Percentiles rank a stretch among this genome's conserved stretches.
phyloP scores from a whole-genome alignment of 805 yeast species.

The Metschnikowia dekortorum region DNA sequence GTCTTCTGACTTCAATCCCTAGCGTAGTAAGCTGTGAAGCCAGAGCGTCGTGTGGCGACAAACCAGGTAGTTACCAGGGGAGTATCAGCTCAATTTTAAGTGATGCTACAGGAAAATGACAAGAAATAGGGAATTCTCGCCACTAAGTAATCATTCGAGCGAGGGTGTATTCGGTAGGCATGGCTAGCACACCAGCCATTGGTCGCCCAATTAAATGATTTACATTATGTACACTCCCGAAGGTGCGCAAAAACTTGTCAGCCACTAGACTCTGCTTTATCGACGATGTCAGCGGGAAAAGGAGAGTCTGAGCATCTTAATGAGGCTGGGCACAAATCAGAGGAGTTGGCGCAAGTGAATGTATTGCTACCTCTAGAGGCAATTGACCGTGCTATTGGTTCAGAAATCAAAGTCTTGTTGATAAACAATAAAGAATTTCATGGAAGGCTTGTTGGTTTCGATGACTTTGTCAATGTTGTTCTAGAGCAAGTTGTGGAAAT shows the following conservation, averaged over 20 bases:
- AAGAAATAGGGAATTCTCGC: too few species aligned
- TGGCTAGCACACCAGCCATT: too few species aligned
- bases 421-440: conserved; percentile 64
- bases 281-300: background rate
- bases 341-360: background rate
- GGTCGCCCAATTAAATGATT: too few species aligned
- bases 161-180: too few species aligned
- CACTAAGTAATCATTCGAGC: too few species aligned
- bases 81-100: too few species aligned
- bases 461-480: conserved; percentile 91
- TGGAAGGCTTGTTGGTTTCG: conserved; percentile 91
- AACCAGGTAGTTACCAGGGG: too few species aligned
- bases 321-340: background rate
- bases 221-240: background rate
- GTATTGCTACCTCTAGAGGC: conserved; percentile 69
- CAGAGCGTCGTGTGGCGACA: too few species aligned
- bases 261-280: background rate
- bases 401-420: conserved; percentile 69
- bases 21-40: too few species aligned
- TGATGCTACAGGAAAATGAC: too few species aligned
- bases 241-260: conserved; percentile 1
- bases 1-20: too few species aligned
- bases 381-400: conserved; percentile 83
- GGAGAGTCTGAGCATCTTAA: background rate
- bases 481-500: conserved; percentile 72